Evolutionary conservation across 495 filamentous ascomycete species (phyloP), one percentile per base, ranked within the genome.

Genomic region (Penicillium salamii): DNA sequence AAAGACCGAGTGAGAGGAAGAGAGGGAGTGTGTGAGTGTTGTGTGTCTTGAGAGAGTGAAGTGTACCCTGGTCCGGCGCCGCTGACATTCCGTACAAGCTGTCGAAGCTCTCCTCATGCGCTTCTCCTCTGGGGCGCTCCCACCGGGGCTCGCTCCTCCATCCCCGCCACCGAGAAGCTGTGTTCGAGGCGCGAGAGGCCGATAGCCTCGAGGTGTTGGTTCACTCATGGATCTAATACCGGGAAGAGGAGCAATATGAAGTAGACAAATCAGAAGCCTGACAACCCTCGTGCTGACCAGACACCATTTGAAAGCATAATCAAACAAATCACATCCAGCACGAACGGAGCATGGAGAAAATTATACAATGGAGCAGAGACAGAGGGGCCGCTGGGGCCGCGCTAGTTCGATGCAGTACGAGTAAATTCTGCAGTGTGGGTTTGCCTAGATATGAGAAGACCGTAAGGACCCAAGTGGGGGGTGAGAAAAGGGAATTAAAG

Each of bases 51-150:
- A 50, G 34, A 35, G 29, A 38, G 45, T 44, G 38, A n/a, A n/a
- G 23, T 52, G 13, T 68, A 75, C 72, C 68, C 68, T 72, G 34
- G 69, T 74, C 21, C 72, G 66, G 34, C 67, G 59, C 40, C 53
- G 62, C 53, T 75, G 67, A 53, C 72, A 75, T 50, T 75, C 69
- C 23, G 47, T 54, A 50, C 72, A 75, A 18, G 72, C 72, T 11
- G 65, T 67, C 9, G 70, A 74, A 7, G 67, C 70, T 46, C 72
- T 58, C 44, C 67, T 74, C 38, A 65, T 66, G 39, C 66, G 62
- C 29, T 46, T 51, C 8, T 75, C 70, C 19, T 74, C 71, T 14
- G 59, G 34, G 38, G 54, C 54, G 9, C 12, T 23, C 14, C 34
- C 46, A 32, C 39, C 40, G 24, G 46, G 50, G 8, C 57, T 52